Evolutionary conservation across 2,329 filamentous ascomycete species (phyloP), one percentile per base, ranked within the genome.

Genomic region (Leptographium procerum): DNA sequence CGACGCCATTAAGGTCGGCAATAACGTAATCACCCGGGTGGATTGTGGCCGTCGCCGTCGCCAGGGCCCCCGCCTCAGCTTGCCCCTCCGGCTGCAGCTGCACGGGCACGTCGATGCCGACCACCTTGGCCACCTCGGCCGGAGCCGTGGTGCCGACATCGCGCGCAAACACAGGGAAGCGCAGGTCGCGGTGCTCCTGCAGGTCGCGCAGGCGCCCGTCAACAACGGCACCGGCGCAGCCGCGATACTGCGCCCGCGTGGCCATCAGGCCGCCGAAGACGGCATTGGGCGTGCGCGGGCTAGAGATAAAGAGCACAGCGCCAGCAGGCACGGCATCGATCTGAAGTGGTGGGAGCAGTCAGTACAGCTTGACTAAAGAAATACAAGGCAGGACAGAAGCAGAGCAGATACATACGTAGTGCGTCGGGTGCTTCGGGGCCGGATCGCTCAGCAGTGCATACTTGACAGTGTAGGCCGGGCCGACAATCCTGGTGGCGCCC

Each of bases 231-330:
- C 78, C 79, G 1, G 69, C 74, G 1, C 76, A 77, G 6, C 73
- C 73, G 48, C 70, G 69, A 7, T 68, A 67, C 62, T 72, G 69
- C 3, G 78, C 78, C 24, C 77, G 70, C 3, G 72, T 72, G 28
- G 74, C 75, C 79, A 81, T 81, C 28, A 82, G 67, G 1, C 78
- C 78, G 34, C 79, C 79, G 62, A 80, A 82, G 50, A 78, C 74
- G 51, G 77, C 77, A 61, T 80, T 80, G 52, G 76, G 72, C 24
- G 69, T 72, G 1, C 70, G 66, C 5, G 77, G 78, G 50, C 73
- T 73, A 2, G 77, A 79, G 16, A 82, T 71, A 63, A 81, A 80
- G 22, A 81, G 62, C 0, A 81, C 73, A 1, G 75, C 70, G 26
- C 75, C 75, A 1, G 66, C 58, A 0, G 77, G 77, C 11, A 80